A percentile compares a stretch with the other conserved stretches of the same genome.
Conservation (phyloP, 2,329 filamentous ascomycete species). For the Elsinoe australis region DNA sequence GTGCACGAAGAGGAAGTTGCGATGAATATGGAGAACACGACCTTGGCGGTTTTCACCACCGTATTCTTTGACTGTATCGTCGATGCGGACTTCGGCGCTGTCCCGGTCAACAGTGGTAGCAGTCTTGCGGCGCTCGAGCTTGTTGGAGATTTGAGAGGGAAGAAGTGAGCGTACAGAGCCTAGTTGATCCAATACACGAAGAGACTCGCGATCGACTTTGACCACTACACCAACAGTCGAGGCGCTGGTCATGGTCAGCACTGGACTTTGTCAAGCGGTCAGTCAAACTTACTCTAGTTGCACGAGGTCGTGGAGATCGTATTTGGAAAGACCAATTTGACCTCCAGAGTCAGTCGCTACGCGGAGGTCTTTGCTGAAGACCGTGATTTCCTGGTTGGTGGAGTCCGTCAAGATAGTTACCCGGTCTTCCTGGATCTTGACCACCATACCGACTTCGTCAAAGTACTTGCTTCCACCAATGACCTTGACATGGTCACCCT, state of each 20-base stretch:
- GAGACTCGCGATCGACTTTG: slow-evolving; percentile 88
- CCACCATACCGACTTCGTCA: slow-evolving; percentile 94
- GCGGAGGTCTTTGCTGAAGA: slow-evolving; percentile 94
- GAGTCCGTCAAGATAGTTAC: slow-evolving; percentile 91
- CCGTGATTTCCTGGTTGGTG: slow-evolving; percentile 86
- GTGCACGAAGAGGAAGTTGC: slow-evolving; percentile 85
- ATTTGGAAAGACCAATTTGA: slow-evolving; percentile 76
- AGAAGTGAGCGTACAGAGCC: slow-evolving; percentile 73
- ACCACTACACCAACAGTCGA: slow-evolving; percentile 88
- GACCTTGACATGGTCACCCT: slow-evolving; percentile 97
- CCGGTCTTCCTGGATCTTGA: slow-evolving; percentile 83
- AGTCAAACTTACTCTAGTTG: slow-evolving; percentile 69
- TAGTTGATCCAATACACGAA: slow-evolving; percentile 85
- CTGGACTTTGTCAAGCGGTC: too few relatives aligned
- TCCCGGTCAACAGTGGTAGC: slow-evolving; percentile 89
- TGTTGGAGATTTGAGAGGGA: slow-evolving; percentile 86
- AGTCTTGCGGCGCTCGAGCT: slow-evolving; percentile 66
- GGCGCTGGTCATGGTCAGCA: slow-evolving; percentile 47
- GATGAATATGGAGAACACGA: slow-evolving; percentile 86
- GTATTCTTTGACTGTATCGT: slow-evolving; percentile 87
- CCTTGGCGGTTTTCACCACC: slow-evolving; percentile 79
- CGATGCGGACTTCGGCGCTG: slow-evolving; percentile 82
- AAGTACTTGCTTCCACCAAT: slow-evolving; percentile 91
- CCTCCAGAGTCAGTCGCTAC: slow-evolving; percentile 89
- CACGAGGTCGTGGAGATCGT: slow-evolving; percentile 85